Conservation (phyloP, 2,329 filamentous ascomycete species). For the Microsporum audouinii region DNA sequence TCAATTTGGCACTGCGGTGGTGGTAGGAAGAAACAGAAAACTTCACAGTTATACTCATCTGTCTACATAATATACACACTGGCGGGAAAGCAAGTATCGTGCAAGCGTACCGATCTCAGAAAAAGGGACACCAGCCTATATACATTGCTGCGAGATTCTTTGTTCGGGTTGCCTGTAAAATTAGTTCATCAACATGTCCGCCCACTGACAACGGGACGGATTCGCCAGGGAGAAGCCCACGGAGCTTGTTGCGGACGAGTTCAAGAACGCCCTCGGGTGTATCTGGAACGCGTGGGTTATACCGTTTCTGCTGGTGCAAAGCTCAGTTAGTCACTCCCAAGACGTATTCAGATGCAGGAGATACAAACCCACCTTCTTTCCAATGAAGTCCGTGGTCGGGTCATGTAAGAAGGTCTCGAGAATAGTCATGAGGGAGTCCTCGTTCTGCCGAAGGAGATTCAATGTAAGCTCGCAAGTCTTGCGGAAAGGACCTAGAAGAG, state of each 20-base stretch:
- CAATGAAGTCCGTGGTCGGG: conserved; percentile 84
- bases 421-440: conserved; percentile 95
- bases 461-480: conserved; percentile 84
- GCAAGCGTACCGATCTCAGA: conserved; percentile 4
- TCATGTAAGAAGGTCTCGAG: conserved; percentile 96
- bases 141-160: conserved; percentile 85
- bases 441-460: conserved; percentile 70
- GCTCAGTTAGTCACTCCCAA: conserved; percentile 5
- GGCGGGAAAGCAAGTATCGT: not conserved
- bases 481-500: conserved; percentile 57
- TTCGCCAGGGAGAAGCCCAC: conserved; percentile 71
- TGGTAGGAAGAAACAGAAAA: not conserved
- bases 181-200: conserved; percentile 92
- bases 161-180: conserved; percentile 71
- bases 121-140: conserved; percentile 61
- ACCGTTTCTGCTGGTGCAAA: conserved; percentile 36
- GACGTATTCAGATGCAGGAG: not conserved
- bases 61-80: not conserved
- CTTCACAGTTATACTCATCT: not conserved
- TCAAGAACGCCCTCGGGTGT: conserved; percentile 74
- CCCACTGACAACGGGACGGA: conserved; percentile 89
- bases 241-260: conserved; percentile 75
- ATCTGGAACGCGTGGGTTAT: conserved; percentile 45
- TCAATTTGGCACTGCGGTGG: not conserved
- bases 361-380: conserved; percentile 46